Percentiles rank a stretch among this genome's conserved stretches.
Evolutionary conservation across 164 flowering plant species (phyloP).

Genomic region (Stephania japonica): DNA sequence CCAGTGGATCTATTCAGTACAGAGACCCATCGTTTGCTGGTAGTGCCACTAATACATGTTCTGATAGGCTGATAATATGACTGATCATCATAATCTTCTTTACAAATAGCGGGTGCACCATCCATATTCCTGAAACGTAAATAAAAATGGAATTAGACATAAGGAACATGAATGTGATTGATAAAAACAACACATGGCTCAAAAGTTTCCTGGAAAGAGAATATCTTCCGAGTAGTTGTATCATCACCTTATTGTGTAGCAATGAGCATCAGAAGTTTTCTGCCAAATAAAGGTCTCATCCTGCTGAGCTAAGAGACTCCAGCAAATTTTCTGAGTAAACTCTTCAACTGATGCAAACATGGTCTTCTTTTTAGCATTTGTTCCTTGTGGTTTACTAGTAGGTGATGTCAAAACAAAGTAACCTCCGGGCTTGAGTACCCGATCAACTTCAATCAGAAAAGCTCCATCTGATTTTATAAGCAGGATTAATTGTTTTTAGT

Average conservation of each 20-base stretch:
- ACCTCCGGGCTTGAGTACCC: conserved; percentile 91
- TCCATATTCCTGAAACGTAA: conserved; percentile 42
- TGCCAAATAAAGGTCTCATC: conserved; percentile 96
- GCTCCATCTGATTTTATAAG: conserved; percentile 54
- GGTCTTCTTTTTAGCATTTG: conserved; percentile 37
- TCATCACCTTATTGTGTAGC: conserved; percentile 76
- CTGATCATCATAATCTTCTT: conserved; percentile 43
- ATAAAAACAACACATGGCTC: neutral
- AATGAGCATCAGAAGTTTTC: conserved; percentile 65
- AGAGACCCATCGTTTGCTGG: conserved; percentile 79
- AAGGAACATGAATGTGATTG: neutral
- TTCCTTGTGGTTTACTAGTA: conserved; percentile 35
- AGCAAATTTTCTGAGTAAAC: conserved; percentile 61
- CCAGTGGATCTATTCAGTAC: conserved; percentile 69
- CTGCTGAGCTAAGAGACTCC: conserved; percentile 84
- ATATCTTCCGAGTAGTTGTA: neutral
- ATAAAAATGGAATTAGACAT: conserved; percentile 9
- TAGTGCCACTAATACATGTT: conserved; percentile 73
- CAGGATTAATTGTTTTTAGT: conserved; percentile 1
- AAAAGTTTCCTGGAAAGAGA: neutral
- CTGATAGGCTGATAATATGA: conserved; percentile 74
- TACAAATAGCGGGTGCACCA: conserved; percentile 58
- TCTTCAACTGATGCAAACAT: conserved; percentile 51
- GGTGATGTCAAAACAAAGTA: conserved; percentile 89
- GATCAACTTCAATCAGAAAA: conserved; percentile 82